phyloP scores from a whole-genome alignment of 2,329 filamentous ascomycete species.

The Sarocladium brachiariae region DNA sequence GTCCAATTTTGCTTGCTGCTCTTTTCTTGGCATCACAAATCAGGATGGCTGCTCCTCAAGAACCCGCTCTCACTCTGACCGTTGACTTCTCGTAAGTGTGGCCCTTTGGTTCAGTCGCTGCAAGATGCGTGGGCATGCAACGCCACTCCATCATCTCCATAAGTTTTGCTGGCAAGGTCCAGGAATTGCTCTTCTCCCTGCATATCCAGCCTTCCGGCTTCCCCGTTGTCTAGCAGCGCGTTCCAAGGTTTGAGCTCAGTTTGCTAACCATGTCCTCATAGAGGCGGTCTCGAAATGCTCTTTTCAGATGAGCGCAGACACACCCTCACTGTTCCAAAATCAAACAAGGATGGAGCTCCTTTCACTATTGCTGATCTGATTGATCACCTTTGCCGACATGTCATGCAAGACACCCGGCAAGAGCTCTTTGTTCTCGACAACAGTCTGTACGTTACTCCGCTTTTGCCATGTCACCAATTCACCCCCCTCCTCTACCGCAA shows the following conservation, averaged over 20 bases:
- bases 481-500: constrained; percentile 6
- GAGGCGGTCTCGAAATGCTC: constrained; percentile 89
- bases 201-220: neutral
- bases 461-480: constrained; percentile 1
- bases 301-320: constrained; percentile 79
- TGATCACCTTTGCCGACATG: constrained; percentile 66
- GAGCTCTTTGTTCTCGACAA: constrained; percentile 86
- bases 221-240: neutral
- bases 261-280: constrained; percentile 26
- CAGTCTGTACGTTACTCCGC: constrained; percentile 63
- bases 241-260: neutral
- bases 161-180: neutral
- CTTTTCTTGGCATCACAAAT: neutral
- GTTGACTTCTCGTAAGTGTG: constrained; percentile 62
- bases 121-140: no score
- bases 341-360: constrained; percentile 50
- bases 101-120: no score
- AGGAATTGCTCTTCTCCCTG: neutral
- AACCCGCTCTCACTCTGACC: constrained; percentile 1
- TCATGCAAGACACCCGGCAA: constrained; percentile 79
- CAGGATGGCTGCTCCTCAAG: neutral
- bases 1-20: no score
- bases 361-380: constrained; percentile 72
- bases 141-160: neutral
- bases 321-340: constrained; percentile 59